Evolutionary conservation across 495 filamentous ascomycete species (phyloP).

Genomic region (Podospora didyma): DNA sequence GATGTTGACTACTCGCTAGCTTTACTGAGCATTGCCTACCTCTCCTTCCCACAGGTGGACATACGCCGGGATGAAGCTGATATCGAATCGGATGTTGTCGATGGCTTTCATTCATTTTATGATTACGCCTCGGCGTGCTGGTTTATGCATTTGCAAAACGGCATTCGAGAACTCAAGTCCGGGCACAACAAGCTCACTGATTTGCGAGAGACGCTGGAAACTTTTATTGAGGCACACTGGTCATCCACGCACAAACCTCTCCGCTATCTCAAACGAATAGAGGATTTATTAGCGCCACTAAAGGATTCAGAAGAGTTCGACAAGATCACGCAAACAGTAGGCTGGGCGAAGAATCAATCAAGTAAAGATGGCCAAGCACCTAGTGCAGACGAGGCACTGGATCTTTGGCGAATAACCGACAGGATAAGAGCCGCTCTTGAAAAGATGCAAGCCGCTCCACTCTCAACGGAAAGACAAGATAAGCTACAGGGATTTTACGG

Average conservation of each 20-base stretch:
- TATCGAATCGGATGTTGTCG: slow-evolving; percentile 6
- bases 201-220: slow-evolving; percentile 16
- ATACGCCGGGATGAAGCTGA: background rate
- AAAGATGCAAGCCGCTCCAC: background rate
- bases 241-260: slow-evolving; percentile 3
- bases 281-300: background rate
- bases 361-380: background rate
- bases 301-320: background rate
- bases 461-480: background rate
- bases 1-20: slow-evolving; percentile 4
- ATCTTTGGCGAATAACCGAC: background rate
- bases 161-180: background rate
- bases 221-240: slow-evolving; percentile 21
- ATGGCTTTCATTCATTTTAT: slow-evolving; percentile 30
- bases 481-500: slow-evolving; percentile 31
- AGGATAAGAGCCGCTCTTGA: background rate
- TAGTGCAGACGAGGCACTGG: slow-evolving; percentile 1
- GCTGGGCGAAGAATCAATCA: background rate
- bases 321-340: slow-evolving; percentile 3
- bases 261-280: background rate
- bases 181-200: background rate
- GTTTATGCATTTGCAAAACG: slow-evolving; percentile 30
- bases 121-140: slow-evolving; percentile 39
- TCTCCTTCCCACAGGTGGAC: slow-evolving; percentile 7
- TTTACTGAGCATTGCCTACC: slow-evolving; percentile 5